Evolutionary conservation across 257 asterid species (phyloP), one percentile per base, ranked within the genome.

Genomic region (Nemophila menziesii): DNA sequence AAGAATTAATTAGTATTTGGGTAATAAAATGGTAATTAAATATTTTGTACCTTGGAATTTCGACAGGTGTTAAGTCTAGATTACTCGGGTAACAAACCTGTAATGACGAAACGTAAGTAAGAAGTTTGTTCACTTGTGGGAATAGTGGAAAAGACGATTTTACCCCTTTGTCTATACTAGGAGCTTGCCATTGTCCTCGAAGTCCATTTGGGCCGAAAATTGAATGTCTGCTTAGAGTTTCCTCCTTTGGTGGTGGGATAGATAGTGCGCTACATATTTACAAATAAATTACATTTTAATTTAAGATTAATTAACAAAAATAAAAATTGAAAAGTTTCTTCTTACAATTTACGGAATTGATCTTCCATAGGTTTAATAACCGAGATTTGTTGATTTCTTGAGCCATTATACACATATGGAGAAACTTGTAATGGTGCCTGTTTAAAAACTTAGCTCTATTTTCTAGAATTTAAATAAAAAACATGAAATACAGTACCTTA

Each of bases 191-290:
- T 52, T 72, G 83, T 53, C 92, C 92, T 49, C 46, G 70, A 61
- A 89, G 97, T 57, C 95, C 95, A 61, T 66, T 75, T 44, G 93
- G 95, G 51, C 95, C 95, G 67, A 89, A 70, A 65, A 89, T 80
- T 33, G 95, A 89, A 72, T 83, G 97, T 57, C 78, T 80, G 55
- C 77, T 66, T 57, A 89, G 92, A 54, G 95, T 83, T 70, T 89
- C 95, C 47, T 78, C 93, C 71, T 55, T 83, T 20, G 97, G 80
- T 14, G 72, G 93, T 36, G 77, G 84, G 46, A 77, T 47, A 63
- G 60, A 75, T 44, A 67, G 58, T 26, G 90, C 55, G 61, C 97
- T 89, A 54, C 21, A 24, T 48, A 61, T 63, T 52, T 10, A 48
- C 43, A 46, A 44, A 7, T 29, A 23, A 44, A 13, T 29, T 13